Conservation (phyloP, 176 grass and related monocot genomes). For the Rhynchospora tenuis region DNA sequence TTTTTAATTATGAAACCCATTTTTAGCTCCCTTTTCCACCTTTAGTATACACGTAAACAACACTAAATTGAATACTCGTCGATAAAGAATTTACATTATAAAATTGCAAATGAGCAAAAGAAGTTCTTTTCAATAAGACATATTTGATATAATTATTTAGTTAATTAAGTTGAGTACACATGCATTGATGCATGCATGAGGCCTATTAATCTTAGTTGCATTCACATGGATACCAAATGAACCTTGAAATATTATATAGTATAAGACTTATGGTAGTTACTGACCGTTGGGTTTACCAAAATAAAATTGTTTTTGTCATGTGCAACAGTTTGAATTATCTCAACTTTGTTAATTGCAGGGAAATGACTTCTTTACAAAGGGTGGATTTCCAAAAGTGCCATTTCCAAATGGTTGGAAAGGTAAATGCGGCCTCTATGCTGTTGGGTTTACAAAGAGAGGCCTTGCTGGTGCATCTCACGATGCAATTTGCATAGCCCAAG, state of each 20-base stretch:
- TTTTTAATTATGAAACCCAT: not conserved
- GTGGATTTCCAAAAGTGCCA: slow-evolving; percentile 29
- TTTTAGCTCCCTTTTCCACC: not conserved
- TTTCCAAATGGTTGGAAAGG: slow-evolving; percentile 42
- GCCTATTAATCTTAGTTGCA: not conserved
- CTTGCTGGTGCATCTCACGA: slow-evolving; percentile 29
- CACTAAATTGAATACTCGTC: not conserved
- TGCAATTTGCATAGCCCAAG: slow-evolving; percentile 28
- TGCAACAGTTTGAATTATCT: not conserved
- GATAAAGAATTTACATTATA: not conserved
- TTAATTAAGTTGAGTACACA: not conserved
- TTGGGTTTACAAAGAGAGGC: slow-evolving; percentile 45
- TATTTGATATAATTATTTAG: not conserved
- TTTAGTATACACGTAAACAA: not conserved
- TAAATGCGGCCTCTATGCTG: slow-evolving; percentile 32
- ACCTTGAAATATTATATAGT: not conserved
- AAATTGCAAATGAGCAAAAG: not conserved
- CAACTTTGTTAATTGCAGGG: slow-evolving; percentile 16
- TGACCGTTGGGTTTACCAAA: slow-evolving; percentile 8
- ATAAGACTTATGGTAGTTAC: slow-evolving; percentile 19
- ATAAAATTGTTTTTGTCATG: not conserved
- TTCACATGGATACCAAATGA: slow-evolving; percentile 9
- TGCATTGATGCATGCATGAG: slow-evolving; percentile 16
- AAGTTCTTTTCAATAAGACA: not conserved
- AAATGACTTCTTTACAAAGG: slow-evolving; percentile 25